Base-by-base conservation (phyloP, 2,329 filamentous ascomycete species). In the Stemphylium beticola region DNA sequence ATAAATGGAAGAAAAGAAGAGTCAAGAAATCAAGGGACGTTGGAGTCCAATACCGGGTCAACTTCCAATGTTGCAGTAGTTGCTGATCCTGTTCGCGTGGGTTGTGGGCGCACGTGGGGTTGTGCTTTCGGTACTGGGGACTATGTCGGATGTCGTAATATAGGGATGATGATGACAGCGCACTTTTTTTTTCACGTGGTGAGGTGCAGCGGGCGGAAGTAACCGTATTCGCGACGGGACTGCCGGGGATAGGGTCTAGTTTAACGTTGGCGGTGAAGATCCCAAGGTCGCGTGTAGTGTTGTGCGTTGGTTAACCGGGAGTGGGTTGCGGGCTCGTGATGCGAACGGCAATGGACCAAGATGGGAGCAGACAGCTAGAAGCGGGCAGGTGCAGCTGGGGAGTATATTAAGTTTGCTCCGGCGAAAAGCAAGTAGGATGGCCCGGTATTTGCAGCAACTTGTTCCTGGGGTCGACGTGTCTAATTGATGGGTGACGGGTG, bases 261-360 rank as follows among this genome's bases (percentile, higher is more conserved):
- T 33, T 17, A 45, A 32, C 40, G 49, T 54, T 57, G 49, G 54
- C 54, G 50, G 54, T 49, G 54, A 54, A 49, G 54, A 57, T 57
- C 49, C 40, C 29, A 31, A 26, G 52, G 32, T 41, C 48, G 50
- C 36, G 34, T 36, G 47, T 18, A n/a, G n/a, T 2, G 22, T 15
- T 18, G 43, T 45, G 32, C 17, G 17, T 15, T 29, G 26, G 26
- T 29, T 29, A 10, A 29, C 26, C 26, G 26, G 26, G 26, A 29
- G 26, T 29, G 26, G 26, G 26, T 29, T 29, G 26, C 26, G 26
- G 26, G 55, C 20, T 42, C 36, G 43, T 42, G 33, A 31, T 40
- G 46, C 34, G 41, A 43, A 40, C 22, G 55, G 33, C 53, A 49
- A 56, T 60, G 33, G 4, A 26, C 40, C 24, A 38, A 41, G 33